Percentiles rank a stretch among this genome's conserved stretches.
Evolutionary conservation across 176 grass and related monocot genomes (phyloP).

Genomic region (Neostapfia colusana): DNA sequence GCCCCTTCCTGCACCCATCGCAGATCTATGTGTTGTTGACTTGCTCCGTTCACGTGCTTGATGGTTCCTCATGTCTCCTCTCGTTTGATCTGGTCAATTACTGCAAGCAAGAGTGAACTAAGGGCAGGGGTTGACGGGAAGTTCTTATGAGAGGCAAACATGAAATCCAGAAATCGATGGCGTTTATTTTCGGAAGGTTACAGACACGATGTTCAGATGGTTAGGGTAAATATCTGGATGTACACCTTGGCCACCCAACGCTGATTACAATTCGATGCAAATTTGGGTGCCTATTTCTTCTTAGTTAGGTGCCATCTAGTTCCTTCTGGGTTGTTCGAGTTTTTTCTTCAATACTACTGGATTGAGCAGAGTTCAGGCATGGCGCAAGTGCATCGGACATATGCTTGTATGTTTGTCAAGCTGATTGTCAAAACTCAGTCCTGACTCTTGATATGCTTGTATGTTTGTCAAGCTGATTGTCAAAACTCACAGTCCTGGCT

Average conservation of each 20-base stretch:
- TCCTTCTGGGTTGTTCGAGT: neutral
- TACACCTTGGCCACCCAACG: too few species aligned
- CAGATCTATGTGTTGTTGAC: neutral
- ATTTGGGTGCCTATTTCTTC: neutral
- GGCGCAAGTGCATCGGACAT: too few species aligned
- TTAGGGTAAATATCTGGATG: too few species aligned
- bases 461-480: too few species aligned
- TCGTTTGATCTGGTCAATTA: neutral
- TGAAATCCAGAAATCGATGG: neutral
- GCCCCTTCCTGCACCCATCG: too few species aligned
- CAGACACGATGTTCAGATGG: neutral
- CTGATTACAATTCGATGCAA: neutral
- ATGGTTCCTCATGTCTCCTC: too few species aligned
- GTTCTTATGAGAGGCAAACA: neutral
- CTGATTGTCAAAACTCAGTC: neutral
- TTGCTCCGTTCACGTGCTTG: neutral
- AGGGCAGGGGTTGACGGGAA: neutral
- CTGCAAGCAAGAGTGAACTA: neutral
- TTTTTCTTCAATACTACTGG: neutral
- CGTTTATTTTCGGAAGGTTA: neutral
- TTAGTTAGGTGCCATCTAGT: neutral
- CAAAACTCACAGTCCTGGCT: neutral
- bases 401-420: neutral
- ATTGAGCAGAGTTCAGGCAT: neutral
- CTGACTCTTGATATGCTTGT: slow-evolving; percentile 23